These are phyloP conservation scores for Nyctanthes arbortristis DNA, from an alignment of 257 asterid genomes.

Conservation along the genomic window DNA sequence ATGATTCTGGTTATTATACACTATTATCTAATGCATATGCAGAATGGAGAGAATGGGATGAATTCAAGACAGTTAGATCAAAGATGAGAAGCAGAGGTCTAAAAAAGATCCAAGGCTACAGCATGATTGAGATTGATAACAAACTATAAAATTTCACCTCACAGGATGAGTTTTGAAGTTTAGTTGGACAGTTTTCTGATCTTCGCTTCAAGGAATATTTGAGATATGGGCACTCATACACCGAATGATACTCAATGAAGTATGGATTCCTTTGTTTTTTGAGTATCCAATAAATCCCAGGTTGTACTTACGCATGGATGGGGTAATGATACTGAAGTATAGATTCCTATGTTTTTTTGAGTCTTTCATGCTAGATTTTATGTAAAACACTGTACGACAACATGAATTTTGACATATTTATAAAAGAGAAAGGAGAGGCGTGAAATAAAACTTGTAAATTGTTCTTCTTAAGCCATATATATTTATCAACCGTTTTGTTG, in stretches of 20 bases:
- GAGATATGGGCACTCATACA: too few relatives aligned
- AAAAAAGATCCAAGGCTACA: slow-evolving; percentile 68
- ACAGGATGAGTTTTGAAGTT: too few relatives aligned
- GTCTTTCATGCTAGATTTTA: too few relatives aligned
- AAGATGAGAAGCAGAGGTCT: slow-evolving; percentile 54
- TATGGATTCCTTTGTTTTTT: neutral
- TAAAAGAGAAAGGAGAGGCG: neutral
- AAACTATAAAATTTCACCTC: too few relatives aligned
- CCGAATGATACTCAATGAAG: too few relatives aligned
- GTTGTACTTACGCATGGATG: neutral
- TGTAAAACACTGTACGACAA: too few relatives aligned
- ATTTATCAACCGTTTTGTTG: too few relatives aligned
- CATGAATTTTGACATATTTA: too few relatives aligned
- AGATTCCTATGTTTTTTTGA: too few relatives aligned
- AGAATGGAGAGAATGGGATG: slow-evolving; percentile 77
- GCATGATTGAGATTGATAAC: slow-evolving; percentile 61
- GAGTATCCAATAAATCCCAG: neutral
- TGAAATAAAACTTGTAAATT: neutral
- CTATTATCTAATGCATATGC: slow-evolving; percentile 73
- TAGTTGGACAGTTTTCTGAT: neutral
- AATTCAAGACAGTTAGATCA: slow-evolving; percentile 46
- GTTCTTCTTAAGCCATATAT: too few relatives aligned
- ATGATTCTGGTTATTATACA: slow-evolving; percentile 75
- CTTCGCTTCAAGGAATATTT: neutral
- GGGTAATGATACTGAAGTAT: neutral